Evolutionary conservation across 768 basidiomycete genomes (phyloP), one percentile per base, ranked within the genome.

Genomic region (Auricularia sp.): DNA sequence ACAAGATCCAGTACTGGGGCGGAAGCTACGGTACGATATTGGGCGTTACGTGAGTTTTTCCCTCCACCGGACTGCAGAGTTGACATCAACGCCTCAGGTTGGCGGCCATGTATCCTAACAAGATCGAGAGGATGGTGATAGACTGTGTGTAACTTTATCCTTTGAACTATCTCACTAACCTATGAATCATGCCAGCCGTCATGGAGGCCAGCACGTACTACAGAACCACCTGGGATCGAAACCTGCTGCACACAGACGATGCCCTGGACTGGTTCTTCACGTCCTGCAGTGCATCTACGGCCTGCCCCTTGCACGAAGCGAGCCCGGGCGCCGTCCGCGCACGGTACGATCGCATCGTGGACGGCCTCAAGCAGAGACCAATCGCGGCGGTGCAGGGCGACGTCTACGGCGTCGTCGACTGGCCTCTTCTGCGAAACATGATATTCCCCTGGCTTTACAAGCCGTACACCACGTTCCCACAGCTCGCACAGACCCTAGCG

Each of bases 141-240:
- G 59, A 39, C 59, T 34, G 33, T 34, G 13, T 24, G 59, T 61
- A 18, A 8, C 21, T 13, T 21, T 24, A 10, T 59, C 21, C 21
- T 11, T 62, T n/a, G n/a, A 10, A 11, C 29, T 29, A 21, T 59
- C 13, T 24, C 21, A 13, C 11, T 13, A 59, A 35, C 56, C 21
- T 21, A 59, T 24, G 13, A 13, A 13, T 59, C 21, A 24, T 35
- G 21, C 21, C 47, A 79, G 76, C 75, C 21, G 77, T 79, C n/a
- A 73, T 75, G 24, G 78, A 80, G 54, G 68, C 75, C 1, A 76
- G 79, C 36, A 69, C 78, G 59, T 80, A 79, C 64, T 81, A 76
- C 63, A 67, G 72, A 13, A 72, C 73, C 2, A 64, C 71, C 14
- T 77, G 77, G 76, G 71, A 71, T 3, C 74, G 72, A 6, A 76